Percentiles rank a stretch among this genome's conserved stretches.
Conservation (phyloP, 2,329 filamentous ascomycete genomes). For the Aspergillus viridinutans region DNA sequence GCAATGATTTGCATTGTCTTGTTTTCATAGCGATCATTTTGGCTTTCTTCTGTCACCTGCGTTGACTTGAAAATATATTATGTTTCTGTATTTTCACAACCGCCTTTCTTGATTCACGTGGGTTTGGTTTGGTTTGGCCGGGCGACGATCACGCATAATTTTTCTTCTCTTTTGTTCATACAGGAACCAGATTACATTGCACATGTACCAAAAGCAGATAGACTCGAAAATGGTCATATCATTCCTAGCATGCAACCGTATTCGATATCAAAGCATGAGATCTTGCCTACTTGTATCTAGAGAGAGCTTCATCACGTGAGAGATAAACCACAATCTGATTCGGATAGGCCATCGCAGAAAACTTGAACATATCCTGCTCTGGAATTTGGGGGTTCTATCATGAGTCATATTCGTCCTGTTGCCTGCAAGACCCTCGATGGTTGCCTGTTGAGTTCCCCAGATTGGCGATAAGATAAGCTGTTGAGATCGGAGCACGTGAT, state of each 20-base stretch:
- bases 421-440: no score
- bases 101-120: constrained; percentile 2
- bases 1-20: constrained; percentile 20
- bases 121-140: constrained; percentile 9
- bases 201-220: constrained; percentile 22
- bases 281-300: background rate
- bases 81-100: constrained; percentile 17
- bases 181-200: constrained; percentile 9
- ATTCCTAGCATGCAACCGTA: background rate
- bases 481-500: background rate
- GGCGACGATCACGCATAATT: constrained; percentile 3
- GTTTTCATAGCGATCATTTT: constrained; percentile 24
- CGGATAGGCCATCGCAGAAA: no score
- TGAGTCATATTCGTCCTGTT: background rate
- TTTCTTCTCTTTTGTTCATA: constrained; percentile 5
- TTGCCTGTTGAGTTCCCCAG: background rate
- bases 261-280: background rate
- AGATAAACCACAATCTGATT: no score
- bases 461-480: background rate
- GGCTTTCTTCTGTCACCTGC: constrained; percentile 8
- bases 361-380: background rate
- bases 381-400: background rate
- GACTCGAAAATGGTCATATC: constrained; percentile 5
- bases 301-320: no score
- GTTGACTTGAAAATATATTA: constrained; percentile 17